phyloP scores from a whole-genome alignment of 2,329 filamentous ascomycete genomes.

The Neofusicoccum laricinum region DNA sequence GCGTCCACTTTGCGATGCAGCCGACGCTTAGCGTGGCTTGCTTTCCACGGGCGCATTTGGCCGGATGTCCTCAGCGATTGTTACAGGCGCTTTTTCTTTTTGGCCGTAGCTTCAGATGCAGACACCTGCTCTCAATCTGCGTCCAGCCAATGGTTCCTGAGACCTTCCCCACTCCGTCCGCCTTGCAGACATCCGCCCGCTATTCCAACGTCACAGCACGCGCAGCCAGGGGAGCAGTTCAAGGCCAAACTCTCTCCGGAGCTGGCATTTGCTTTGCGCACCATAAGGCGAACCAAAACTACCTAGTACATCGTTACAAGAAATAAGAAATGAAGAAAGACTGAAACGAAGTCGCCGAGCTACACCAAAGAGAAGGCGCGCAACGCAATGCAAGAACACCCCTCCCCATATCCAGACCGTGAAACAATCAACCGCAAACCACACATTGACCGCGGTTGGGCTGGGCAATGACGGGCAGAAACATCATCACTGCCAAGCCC shows the following conservation, averaged over 20 bases:
- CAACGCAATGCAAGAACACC: constrained; percentile 11
- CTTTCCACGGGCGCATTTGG: too few relatives aligned
- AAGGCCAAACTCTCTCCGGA: neutral
- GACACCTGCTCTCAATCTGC: too few relatives aligned
- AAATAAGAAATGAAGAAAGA: neutral
- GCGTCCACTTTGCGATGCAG: constrained; percentile 1
- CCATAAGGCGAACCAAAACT: neutral
- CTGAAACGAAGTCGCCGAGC: neutral
- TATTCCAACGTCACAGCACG: neutral
- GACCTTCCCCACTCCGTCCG: too few relatives aligned
- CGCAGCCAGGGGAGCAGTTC: neutral
- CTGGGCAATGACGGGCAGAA: too few relatives aligned
- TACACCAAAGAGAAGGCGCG: constrained; percentile 1
- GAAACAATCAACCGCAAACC: neutral
- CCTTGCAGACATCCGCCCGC: too few relatives aligned
- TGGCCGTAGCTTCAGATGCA: too few relatives aligned
- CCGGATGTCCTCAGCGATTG: too few relatives aligned
- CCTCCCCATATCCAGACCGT: constrained; percentile 6
- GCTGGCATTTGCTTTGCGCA: neutral
- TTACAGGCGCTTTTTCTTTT: too few relatives aligned
- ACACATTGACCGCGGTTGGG: too few relatives aligned
- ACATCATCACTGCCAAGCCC: neutral
- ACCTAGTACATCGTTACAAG: constrained; percentile 15
- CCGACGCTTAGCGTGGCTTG: too few relatives aligned
- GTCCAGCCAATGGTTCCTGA: too few relatives aligned